A percentile compares a stretch with the other conserved stretches of the same genome.
These are phyloP conservation scores for Apiotrichum domesticum DNA, from an alignment of 1,284 basidiomycete species.

Conservation along the genomic window DNA sequence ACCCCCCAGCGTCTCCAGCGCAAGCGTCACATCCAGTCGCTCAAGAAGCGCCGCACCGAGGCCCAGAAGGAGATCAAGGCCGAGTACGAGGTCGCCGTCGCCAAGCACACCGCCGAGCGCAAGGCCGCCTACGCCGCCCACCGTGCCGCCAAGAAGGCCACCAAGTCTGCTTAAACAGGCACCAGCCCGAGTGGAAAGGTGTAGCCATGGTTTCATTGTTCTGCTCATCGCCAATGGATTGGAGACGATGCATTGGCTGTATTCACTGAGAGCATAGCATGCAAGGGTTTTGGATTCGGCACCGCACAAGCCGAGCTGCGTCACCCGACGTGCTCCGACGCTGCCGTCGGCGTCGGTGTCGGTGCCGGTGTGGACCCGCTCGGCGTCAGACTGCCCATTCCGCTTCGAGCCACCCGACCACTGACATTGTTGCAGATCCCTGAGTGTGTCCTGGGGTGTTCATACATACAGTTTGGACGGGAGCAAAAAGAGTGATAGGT, in stretches of 20 bases:
- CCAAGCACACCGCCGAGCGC: conserved; percentile 89
- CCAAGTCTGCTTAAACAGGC: conserved; percentile 1
- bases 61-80: conserved; percentile 90
- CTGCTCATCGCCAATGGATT: conserved; percentile 5
- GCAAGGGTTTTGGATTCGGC: not conserved
- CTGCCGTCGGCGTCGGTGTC: too few species aligned
- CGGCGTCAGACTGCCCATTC: too few species aligned
- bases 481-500: not conserved
- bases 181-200: not conserved
- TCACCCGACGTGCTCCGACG: too few species aligned
- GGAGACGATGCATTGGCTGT: conserved; percentile 6
- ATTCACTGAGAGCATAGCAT: not conserved
- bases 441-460: not conserved
- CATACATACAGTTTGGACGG: not conserved
- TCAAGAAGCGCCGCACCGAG: conserved; percentile 84
- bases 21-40: conserved; percentile 83
- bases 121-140: conserved; percentile 62
- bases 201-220: conserved; percentile 1
- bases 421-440: not conserved
- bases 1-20: conserved; percentile 93
- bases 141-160: conserved; percentile 47
- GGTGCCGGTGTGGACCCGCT: too few species aligned
- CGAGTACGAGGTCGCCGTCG: conserved; percentile 82
- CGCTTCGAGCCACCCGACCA: not conserved
- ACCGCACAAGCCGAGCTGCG: too few species aligned